A percentile compares a stretch with the other conserved stretches of the same genome.
Evolutionary conservation across 306 rosid species (phyloP).

Genomic region (Vicia faba): DNA sequence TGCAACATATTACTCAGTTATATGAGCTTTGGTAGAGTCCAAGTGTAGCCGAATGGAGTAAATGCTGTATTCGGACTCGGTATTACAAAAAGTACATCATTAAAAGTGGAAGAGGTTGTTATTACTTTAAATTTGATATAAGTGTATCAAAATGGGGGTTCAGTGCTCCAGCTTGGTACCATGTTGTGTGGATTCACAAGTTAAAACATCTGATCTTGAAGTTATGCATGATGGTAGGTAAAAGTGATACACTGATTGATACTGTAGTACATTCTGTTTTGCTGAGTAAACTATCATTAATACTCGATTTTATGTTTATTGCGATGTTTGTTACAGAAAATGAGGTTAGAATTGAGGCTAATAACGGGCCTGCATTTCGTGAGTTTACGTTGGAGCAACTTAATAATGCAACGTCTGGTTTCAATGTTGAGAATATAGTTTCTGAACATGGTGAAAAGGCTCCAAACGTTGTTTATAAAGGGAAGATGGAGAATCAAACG

Average conservation of each 20-base stretch:
- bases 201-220: constrained; percentile 70
- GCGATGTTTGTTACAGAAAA: constrained; percentile 51
- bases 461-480: constrained; percentile 84
- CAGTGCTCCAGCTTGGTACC: constrained; percentile 63
- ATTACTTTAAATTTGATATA: constrained; percentile 34
- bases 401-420: constrained; percentile 80
- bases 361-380: constrained; percentile 50
- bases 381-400: constrained; percentile 73
- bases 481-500: constrained; percentile 74
- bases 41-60: not conserved
- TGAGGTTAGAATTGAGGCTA: constrained; percentile 53
- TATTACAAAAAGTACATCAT: constrained; percentile 25
- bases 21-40: constrained; percentile 2
- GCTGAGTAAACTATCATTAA: not conserved
- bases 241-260: constrained; percentile 1
- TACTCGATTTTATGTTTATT: constrained; percentile 27
- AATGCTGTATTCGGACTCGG: constrained; percentile 31
- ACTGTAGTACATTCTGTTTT: not conserved
- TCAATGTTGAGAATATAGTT: constrained; percentile 78
- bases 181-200: constrained; percentile 71
- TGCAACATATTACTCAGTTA: constrained; percentile 7
- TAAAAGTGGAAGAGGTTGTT: constrained; percentile 41
- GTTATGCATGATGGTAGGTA: constrained; percentile 58
- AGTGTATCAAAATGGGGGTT: constrained; percentile 57
- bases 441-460: constrained; percentile 90